Conservation (phyloP, 2,329 filamentous ascomycete species). For the Monosporascus sp. region DNA sequence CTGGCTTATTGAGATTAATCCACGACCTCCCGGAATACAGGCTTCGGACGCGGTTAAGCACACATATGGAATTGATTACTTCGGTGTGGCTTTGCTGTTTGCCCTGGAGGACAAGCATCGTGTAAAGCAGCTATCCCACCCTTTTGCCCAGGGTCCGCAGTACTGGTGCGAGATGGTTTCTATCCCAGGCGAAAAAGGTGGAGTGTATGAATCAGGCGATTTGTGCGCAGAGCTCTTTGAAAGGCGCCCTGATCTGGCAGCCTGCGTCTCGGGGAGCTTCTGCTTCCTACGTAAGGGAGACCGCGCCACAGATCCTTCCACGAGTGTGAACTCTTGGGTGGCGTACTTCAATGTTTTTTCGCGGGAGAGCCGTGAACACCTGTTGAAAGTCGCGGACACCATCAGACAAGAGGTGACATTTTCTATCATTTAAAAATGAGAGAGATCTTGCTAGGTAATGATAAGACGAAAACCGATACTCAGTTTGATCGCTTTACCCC, state of each 20-base stretch:
- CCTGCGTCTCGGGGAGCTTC: conserved; percentile 13
- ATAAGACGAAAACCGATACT: too few species aligned
- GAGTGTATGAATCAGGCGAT: conserved; percentile 26
- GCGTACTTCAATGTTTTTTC: conserved; percentile 27
- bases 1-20: conserved; percentile 25
- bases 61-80: conserved; percentile 24
- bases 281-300: conserved; percentile 24
- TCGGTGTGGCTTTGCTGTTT: conserved; percentile 18
- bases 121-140: conserved; percentile 14
- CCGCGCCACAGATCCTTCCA: conserved; percentile 19
- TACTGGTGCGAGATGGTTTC: conserved; percentile 20
- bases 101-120: conserved; percentile 16
- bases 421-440: too few species aligned
- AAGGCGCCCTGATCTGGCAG: conserved; percentile 19
- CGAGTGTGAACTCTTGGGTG: conserved; percentile 22
- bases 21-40: conserved; percentile 20
- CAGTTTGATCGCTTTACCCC: too few species aligned
- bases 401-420: too few species aligned
- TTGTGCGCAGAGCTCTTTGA: conserved; percentile 21
- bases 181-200: conserved; percentile 23
- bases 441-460: too few species aligned
- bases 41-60: conserved; percentile 20
- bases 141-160: conserved; percentile 18
- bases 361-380: too few species aligned
- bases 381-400: too few species aligned